Conservation (phyloP, 1,284 basidiomycete genomes). For the Sphaerobolus stellatus region DNA sequence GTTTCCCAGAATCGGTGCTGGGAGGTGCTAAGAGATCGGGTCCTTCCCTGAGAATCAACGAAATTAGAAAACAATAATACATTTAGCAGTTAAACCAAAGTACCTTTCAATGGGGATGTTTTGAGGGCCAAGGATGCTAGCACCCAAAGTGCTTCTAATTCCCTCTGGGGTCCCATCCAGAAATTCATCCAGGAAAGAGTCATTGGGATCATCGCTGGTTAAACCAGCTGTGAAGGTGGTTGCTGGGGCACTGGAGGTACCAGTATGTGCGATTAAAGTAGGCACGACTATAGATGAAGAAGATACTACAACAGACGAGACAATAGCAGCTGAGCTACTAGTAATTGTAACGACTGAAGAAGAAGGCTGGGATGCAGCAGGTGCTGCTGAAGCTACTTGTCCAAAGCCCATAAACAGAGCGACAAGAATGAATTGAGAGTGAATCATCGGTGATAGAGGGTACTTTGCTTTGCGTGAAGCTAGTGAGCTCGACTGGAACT, state of each 20-base stretch:
- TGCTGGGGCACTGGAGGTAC: slow-evolving; percentile 11
- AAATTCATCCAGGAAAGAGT: slow-evolving; percentile 38
- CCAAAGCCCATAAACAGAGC: neutral
- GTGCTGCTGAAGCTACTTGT: neutral
- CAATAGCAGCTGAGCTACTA: too few relatives aligned
- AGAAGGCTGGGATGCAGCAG: neutral
- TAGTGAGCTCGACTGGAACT: too few relatives aligned
- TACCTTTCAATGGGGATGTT: slow-evolving; percentile 50
- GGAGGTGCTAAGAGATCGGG: slow-evolving; percentile 67
- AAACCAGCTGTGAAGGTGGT: slow-evolving; percentile 23
- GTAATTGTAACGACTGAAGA: neutral
- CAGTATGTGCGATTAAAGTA: neutral
- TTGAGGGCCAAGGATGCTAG: slow-evolving; percentile 54
- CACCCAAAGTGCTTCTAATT: slow-evolving; percentile 47
- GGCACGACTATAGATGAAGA: too few relatives aligned
- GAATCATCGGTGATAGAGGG: neutral
- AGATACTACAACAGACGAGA: too few relatives aligned
- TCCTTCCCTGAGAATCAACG: slow-evolving; percentile 32
- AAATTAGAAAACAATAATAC: neutral
- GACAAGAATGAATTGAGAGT: neutral
- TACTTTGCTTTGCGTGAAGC: too few relatives aligned
- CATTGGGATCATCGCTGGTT: slow-evolving; percentile 54
- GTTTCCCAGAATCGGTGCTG: slow-evolving; percentile 60
- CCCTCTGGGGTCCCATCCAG: slow-evolving; percentile 33
- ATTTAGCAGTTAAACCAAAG: neutral